Evolutionary conservation across 176 grass and related monocot genomes (phyloP).

Genomic region (Puccinellia tenuiflora): DNA sequence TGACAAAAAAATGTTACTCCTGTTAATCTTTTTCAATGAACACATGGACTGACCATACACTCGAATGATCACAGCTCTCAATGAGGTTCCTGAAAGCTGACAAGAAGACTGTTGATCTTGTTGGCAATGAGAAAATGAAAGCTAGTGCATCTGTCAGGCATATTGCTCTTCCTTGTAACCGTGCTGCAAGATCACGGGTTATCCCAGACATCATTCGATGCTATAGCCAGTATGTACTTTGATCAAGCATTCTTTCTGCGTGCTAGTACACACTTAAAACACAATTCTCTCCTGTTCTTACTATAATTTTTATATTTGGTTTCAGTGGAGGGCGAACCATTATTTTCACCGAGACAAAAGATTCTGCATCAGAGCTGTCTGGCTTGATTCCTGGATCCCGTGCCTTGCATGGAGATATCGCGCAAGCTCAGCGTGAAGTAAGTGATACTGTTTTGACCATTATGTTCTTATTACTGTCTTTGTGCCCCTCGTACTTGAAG

Average conservation of each 20-base stretch:
- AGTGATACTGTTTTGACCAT: constrained; percentile 1
- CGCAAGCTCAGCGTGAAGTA: constrained; percentile 92
- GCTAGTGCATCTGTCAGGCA: constrained; percentile 87
- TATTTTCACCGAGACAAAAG: constrained; percentile 95
- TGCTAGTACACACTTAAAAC: background rate
- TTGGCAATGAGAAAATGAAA: constrained; percentile 89
- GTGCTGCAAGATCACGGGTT: constrained; percentile 66
- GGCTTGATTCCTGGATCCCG: constrained; percentile 67
- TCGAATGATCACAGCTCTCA: constrained; percentile 61
- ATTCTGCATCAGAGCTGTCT: constrained; percentile 62
- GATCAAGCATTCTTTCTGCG: background rate
- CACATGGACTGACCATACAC: background rate
- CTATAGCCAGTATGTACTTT: constrained; percentile 74
- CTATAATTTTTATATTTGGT: background rate
- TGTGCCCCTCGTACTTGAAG: background rate
- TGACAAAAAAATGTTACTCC: background rate
- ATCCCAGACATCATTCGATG: constrained; percentile 93
- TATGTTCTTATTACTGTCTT: background rate
- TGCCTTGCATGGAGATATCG: constrained; percentile 91
- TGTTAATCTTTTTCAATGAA: background rate
- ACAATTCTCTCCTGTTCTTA: background rate
- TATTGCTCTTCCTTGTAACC: constrained; percentile 90
- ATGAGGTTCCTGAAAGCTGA: constrained; percentile 74
- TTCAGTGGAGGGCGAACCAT: constrained; percentile 81
- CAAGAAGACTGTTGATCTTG: constrained; percentile 91